Conservation (phyloP, 352 stramenopile species). For the Pilasporangium apinafurcum region DNA sequence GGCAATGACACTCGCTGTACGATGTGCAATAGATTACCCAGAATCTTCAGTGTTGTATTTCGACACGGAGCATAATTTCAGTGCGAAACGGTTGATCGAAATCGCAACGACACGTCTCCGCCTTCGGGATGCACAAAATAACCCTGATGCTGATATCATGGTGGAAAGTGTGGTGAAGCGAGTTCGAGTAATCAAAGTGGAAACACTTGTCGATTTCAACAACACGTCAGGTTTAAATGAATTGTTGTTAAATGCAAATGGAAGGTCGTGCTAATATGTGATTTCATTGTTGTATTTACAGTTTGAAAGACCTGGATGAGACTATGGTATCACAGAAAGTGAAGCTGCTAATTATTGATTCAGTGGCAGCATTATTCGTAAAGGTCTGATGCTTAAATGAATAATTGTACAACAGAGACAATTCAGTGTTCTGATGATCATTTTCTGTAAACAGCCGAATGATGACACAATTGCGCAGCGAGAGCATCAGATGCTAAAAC, state of each 20-base stretch:
- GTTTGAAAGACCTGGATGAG: conserved; percentile 50
- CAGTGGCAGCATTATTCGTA: conserved; percentile 47
- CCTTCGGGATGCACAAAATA: conserved; percentile 5
- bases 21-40: conserved; percentile 59
- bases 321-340: conserved; percentile 31
- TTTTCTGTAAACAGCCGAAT: too few relatives aligned
- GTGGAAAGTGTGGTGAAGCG: conserved; percentile 26
- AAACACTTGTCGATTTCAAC: conserved; percentile 33
- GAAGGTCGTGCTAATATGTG: background rate
- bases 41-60: conserved; percentile 55
- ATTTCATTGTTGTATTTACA: conserved; percentile 8
- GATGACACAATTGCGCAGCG: conserved; percentile 31
- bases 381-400: conserved; percentile 22
- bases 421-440: background rate
- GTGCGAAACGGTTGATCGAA: conserved; percentile 60
- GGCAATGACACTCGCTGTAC: conserved; percentile 67
- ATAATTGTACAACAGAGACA: background rate
- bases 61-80: conserved; percentile 70
- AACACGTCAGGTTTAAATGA: conserved; percentile 20
- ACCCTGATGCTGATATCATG: conserved; percentile 11
- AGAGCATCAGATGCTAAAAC: conserved; percentile 36
- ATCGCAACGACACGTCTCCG: conserved; percentile 31
- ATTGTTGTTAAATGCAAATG: background rate
- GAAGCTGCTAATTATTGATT: conserved; percentile 74
- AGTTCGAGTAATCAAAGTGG: conserved; percentile 31